Evolutionary conservation across 2,329 filamentous ascomycete species (phyloP).

Genomic region (Xenosphaeropsis pyriputrescens): DNA sequence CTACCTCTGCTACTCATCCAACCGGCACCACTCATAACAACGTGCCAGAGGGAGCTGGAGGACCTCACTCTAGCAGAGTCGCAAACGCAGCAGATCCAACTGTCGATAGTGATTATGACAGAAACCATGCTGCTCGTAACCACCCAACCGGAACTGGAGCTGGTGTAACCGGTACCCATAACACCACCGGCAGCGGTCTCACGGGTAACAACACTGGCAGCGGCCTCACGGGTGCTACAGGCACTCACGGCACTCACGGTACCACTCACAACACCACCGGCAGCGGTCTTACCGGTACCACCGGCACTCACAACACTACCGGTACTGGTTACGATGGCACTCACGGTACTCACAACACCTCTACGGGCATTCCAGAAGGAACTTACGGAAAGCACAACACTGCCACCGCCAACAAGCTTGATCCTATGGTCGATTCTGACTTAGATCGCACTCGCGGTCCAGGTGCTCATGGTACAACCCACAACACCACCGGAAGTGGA

Average conservation of each 20-base stretch:
- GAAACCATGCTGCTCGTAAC: slow-evolving; percentile 3
- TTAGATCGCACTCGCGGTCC: slow-evolving; percentile 21
- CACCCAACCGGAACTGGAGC: slow-evolving; percentile 1
- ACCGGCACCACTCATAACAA: slow-evolving; percentile 5
- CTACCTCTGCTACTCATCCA: slow-evolving; percentile 1
- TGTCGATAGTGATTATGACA: slow-evolving; percentile 14
- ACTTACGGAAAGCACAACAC: slow-evolving; percentile 11
- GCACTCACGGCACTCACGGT: slow-evolving; percentile 16
- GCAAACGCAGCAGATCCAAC: slow-evolving; percentile 23
- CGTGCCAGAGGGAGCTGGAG: slow-evolving; percentile 9
- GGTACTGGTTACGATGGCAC: slow-evolving; percentile 7
- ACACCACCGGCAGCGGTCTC: too few species aligned
- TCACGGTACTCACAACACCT: slow-evolving; percentile 5
- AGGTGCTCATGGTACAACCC: slow-evolving; percentile 11
- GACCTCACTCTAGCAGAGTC: slow-evolving; percentile 20
- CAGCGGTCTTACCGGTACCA: slow-evolving; percentile 5
- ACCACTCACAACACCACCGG: slow-evolving; percentile 10
- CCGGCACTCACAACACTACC: slow-evolving; percentile 3
- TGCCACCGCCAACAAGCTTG: slow-evolving; percentile 26
- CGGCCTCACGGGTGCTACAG: slow-evolving; percentile 9
- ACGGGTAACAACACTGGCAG: slow-evolving; percentile 2
- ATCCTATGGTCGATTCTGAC: slow-evolving; percentile 38
- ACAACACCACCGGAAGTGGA: slow-evolving; percentile 14
- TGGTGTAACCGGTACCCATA: slow-evolving; percentile 3
- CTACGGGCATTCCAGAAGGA: not conserved